Percentiles rank a stretch among this genome's conserved stretches.
Evolutionary conservation across 1,284 basidiomycete genomes (phyloP).

Genomic region (Ganoderma meredithae): DNA sequence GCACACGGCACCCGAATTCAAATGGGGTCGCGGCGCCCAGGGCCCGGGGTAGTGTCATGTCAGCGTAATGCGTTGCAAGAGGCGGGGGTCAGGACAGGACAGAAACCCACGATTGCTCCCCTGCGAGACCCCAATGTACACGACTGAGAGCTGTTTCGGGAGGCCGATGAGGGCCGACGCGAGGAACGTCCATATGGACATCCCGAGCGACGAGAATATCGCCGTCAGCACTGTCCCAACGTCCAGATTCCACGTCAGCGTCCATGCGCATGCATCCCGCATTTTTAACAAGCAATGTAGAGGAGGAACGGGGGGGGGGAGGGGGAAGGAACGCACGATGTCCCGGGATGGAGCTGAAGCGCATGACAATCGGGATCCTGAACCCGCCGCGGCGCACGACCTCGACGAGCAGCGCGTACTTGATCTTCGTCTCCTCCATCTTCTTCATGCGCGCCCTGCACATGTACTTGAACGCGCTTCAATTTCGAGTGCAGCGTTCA

Average conservation of each 20-base stretch:
- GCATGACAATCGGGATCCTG: conserved; percentile 73
- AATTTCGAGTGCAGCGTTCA: neutral
- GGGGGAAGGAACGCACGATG: conserved; percentile 54
- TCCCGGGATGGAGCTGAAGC: conserved; percentile 81
- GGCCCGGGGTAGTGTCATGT: too few species aligned
- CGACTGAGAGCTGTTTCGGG: conserved; percentile 80
- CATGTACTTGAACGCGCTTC: conserved; percentile 67
- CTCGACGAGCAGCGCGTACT: conserved; percentile 79
- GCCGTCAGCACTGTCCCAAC: conserved; percentile 62
- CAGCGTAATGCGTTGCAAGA: too few species aligned
- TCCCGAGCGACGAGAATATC: conserved; percentile 82
- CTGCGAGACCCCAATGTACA: conserved; percentile 74
- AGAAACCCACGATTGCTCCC: neutral
- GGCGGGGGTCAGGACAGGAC: too few species aligned
- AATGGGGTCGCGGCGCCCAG: too few species aligned
- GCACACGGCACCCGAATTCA: too few species aligned
- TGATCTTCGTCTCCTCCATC: conserved; percentile 71
- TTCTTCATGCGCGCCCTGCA: conserved; percentile 71
- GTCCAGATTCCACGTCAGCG: conserved; percentile 1
- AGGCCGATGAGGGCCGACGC: conserved; percentile 76
- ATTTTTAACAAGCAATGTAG: neutral
- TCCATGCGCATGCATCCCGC: neutral
- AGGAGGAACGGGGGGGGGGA: too few species aligned
- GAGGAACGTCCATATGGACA: conserved; percentile 74
- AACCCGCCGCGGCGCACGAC: conserved; percentile 84